These are phyloP conservation scores for Casuarina glauca DNA, from an alignment of 306 rosid genomes.

Conservation along the genomic window DNA sequence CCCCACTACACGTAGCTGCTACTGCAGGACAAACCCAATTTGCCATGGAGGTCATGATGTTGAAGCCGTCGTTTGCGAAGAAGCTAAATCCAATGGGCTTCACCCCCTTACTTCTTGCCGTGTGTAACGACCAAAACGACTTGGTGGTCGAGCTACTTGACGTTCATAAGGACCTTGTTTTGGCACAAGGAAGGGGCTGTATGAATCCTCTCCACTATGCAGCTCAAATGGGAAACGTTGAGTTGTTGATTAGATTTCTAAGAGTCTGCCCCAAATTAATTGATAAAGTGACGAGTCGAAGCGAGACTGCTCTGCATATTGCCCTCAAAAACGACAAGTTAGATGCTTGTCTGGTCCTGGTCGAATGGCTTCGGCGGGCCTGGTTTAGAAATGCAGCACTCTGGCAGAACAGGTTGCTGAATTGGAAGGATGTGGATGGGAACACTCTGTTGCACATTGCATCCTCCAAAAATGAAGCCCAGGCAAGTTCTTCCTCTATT, in stretches of 20 bases:
- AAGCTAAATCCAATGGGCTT: too few species aligned
- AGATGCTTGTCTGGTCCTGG: neutral
- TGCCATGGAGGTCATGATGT: too few species aligned
- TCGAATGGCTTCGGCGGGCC: neutral
- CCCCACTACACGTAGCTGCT: too few species aligned
- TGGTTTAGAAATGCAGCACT: neutral
- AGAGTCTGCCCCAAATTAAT: neutral
- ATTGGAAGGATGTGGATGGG: constrained; percentile 27
- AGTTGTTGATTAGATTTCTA: neutral
- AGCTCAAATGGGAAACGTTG: neutral
- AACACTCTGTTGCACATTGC: constrained; percentile 41
- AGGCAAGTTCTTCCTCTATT: constrained; percentile 7
- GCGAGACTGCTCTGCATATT: neutral
- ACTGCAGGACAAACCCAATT: too few species aligned
- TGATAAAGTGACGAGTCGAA: neutral
- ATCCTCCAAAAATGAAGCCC: neutral
- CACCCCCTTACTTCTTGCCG: too few species aligned
- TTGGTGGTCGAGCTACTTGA: too few species aligned
- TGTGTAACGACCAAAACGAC: too few species aligned
- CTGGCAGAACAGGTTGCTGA: neutral
- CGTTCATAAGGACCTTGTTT: neutral
- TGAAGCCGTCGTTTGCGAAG: too few species aligned
- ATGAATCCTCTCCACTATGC: neutral
- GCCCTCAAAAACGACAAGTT: neutral
- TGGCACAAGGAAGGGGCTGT: neutral